Percentiles rank a stretch among this genome's conserved stretches.
These are phyloP conservation scores for Fusarium sp. DNA, from an alignment of 2,329 filamentous ascomycete species.

Conservation along the genomic window DNA sequence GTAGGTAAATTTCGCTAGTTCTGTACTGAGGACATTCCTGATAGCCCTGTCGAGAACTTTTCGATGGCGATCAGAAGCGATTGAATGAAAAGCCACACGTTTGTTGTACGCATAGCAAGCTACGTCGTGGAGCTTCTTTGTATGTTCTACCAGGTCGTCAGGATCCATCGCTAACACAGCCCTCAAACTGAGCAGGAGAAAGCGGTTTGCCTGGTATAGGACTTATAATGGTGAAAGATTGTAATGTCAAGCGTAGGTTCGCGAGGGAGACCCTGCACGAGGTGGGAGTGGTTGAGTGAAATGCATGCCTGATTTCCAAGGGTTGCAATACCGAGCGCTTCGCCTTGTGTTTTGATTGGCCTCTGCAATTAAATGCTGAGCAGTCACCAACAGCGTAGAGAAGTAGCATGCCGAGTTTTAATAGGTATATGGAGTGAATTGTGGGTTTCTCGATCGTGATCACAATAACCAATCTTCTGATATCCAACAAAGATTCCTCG, in stretches of 20 bases:
- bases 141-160: not conserved
- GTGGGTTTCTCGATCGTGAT: not conserved
- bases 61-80: not conserved
- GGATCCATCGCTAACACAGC: not conserved
- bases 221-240: not conserved
- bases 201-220: fast-evolving
- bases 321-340: not conserved
- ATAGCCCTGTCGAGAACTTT: not conserved
- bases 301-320: not conserved
- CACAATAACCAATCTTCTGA: not conserved
- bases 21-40: constrained; percentile 8
- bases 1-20: constrained; percentile 22
- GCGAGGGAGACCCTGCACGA: not conserved
- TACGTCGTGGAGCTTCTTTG: not conserved
- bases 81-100: not conserved
- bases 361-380: not conserved
- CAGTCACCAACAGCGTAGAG: not conserved
- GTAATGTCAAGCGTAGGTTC: not conserved
- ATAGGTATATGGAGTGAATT: not conserved
- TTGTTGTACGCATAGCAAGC: not conserved
- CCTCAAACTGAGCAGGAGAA: not conserved
- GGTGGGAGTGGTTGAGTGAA: not conserved
- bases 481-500: not conserved
- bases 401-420: not conserved
- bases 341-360: not conserved